phyloP scores from a whole-genome alignment of 1,284 basidiomycete species.

The Termitomyces sp. region DNA sequence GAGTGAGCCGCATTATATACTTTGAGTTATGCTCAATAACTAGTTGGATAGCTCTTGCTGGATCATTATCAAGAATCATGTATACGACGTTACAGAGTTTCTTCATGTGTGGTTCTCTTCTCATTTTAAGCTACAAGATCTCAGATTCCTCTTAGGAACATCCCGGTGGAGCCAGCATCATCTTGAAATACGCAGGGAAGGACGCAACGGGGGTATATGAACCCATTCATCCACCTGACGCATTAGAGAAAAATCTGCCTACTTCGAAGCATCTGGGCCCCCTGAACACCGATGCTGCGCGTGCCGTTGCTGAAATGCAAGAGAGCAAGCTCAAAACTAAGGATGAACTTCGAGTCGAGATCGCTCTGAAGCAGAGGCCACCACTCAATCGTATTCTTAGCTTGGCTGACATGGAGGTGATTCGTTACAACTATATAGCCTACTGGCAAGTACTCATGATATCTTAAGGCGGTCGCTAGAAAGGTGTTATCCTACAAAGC shows the following conservation, averaged over 20 bases:
- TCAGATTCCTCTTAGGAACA: slow-evolving; percentile 51
- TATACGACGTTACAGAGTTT: slow-evolving; percentile 86
- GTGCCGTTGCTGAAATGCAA: slow-evolving; percentile 34
- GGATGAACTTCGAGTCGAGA: slow-evolving; percentile 67
- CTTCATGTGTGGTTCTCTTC: slow-evolving; percentile 44
- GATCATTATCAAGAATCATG: slow-evolving; percentile 77
- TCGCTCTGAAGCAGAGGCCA: slow-evolving; percentile 56
- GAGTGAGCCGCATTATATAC: slow-evolving; percentile 29
- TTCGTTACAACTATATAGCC: not conserved
- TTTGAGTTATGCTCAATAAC: slow-evolving; percentile 5
- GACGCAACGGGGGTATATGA: slow-evolving; percentile 74
- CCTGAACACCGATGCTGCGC: slow-evolving; percentile 51
- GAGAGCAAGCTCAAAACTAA: slow-evolving; percentile 49
- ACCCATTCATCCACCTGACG: slow-evolving; percentile 70
- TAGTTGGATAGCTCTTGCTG: slow-evolving; percentile 63
- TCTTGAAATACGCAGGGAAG: slow-evolving; percentile 74
- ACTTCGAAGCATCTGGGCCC: slow-evolving; percentile 66
- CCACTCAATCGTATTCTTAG: slow-evolving; percentile 66
- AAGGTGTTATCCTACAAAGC: slow-evolving; percentile 69
- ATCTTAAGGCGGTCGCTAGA: slow-evolving; percentile 50
- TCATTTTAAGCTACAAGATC: not conserved
- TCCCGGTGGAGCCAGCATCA: slow-evolving; percentile 76
- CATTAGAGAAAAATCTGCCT: slow-evolving; percentile 65
- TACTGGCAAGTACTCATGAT: not conserved
- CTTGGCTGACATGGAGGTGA: slow-evolving; percentile 74